Conservation (phyloP, 1,284 basidiomycete genomes). For the Trichosporon sp. region DNA sequence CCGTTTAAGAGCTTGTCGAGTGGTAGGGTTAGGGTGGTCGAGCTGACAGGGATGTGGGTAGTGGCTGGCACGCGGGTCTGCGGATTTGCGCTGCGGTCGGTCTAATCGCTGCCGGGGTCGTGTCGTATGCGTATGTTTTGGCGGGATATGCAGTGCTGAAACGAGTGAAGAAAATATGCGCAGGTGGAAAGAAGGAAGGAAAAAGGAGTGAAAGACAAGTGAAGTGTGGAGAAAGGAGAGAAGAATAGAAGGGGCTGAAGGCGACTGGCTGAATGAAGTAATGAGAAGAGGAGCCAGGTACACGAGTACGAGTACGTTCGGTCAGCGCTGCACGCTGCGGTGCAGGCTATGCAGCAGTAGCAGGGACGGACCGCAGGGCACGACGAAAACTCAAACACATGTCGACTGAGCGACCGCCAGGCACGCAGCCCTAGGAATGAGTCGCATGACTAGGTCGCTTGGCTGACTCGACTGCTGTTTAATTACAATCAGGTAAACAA, state of each 20-base stretch:
- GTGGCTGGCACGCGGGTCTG: not conserved
- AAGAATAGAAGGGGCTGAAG: not conserved
- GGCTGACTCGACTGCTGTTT: not conserved
- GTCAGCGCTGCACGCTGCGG: not conserved
- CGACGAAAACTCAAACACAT: slow-evolving; percentile 1
- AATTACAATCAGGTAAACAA: not conserved
- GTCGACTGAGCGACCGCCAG: not conserved
- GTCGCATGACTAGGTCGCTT: not conserved
- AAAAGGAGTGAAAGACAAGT: not conserved
- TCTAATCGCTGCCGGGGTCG: not conserved
- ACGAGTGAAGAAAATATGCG: not conserved
- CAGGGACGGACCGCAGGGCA: not conserved
- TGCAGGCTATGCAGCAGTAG: not conserved
- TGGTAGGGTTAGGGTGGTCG: not conserved
- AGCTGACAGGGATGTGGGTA: not conserved
- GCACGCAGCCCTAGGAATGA: not conserved
- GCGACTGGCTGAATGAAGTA: not conserved
- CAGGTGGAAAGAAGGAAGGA: not conserved
- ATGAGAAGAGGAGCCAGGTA: no score
- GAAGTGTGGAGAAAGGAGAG: not conserved
- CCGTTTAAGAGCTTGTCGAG: not conserved
- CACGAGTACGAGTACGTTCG: not conserved
- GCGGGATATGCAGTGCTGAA: not conserved
- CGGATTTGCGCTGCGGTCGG: not conserved
- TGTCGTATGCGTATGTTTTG: not conserved